phyloP scores from a whole-genome alignment of 352 stramenopile species.

The Globisporangium paroecandrum region DNA sequence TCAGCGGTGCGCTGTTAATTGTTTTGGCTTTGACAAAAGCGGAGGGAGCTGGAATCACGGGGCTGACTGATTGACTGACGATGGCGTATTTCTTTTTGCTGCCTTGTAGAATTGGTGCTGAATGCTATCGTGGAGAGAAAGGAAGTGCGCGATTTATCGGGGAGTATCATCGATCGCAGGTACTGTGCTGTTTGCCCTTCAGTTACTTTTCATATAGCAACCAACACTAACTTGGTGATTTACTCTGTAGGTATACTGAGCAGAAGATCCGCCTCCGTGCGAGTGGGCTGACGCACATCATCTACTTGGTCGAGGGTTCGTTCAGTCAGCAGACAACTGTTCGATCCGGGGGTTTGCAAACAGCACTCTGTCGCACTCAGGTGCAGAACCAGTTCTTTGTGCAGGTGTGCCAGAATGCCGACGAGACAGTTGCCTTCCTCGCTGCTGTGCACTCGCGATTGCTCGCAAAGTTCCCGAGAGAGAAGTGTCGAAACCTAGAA shows the following conservation, averaged over 20 bases:
- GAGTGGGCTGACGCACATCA: conserved; percentile 69
- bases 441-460: conserved; percentile 59
- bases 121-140: conserved; percentile 86
- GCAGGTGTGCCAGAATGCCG: conserved; percentile 65
- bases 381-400: conserved; percentile 85
- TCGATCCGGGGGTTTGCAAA: conserved; percentile 52
- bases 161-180: conserved; percentile 71
- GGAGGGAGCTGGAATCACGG: neutral
- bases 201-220: neutral
- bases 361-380: conserved; percentile 73
- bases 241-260: conserved; percentile 48
- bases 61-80: neutral
- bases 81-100: neutral
- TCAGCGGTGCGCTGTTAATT: conserved; percentile 10
- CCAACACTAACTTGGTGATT: neutral
- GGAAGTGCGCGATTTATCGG: conserved; percentile 71
- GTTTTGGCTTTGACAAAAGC: neutral
- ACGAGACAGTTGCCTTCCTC: conserved; percentile 78
- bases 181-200: neutral
- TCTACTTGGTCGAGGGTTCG: conserved; percentile 84
- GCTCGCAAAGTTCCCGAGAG: conserved; percentile 47
- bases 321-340: conserved; percentile 70
- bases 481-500: conserved; percentile 36
- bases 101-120: conserved; percentile 57
- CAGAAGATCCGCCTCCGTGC: conserved; percentile 69